These are phyloP conservation scores for Xylariales sp. DNA, from an alignment of 2,329 filamentous ascomycete species.

Conservation along the genomic window DNA sequence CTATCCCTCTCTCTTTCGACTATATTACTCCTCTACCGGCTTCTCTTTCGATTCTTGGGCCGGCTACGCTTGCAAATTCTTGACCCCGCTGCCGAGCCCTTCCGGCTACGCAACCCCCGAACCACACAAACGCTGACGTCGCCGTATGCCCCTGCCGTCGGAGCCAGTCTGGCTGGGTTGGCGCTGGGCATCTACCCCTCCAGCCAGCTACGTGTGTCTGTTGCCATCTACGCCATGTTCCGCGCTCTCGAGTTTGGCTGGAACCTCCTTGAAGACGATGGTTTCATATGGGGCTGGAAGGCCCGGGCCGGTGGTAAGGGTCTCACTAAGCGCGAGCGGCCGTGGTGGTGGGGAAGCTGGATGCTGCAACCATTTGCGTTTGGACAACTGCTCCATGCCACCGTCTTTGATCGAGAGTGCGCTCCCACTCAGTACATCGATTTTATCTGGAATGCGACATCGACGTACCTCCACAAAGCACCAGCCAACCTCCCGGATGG, in stretches of 20 bases:
- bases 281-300: slow-evolving; percentile 59
- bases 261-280: slow-evolving; percentile 74
- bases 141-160: slow-evolving; percentile 80
- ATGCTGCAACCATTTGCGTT: slow-evolving; percentile 72
- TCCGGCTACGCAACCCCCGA: slow-evolving; percentile 77
- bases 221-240: slow-evolving; percentile 78
- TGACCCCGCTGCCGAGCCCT: slow-evolving; percentile 73
- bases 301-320: slow-evolving; percentile 33
- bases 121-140: slow-evolving; percentile 74
- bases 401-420: slow-evolving; percentile 73
- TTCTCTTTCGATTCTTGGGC: slow-evolving; percentile 85
- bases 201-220: slow-evolving; percentile 60
- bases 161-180: slow-evolving; percentile 81
- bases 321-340: slow-evolving; percentile 57
- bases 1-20: slow-evolving; percentile 79
- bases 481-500: slow-evolving; percentile 64
- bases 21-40: slow-evolving; percentile 81
- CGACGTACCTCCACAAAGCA: slow-evolving; percentile 71
- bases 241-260: slow-evolving; percentile 82
- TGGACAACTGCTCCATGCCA: slow-evolving; percentile 72
- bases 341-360: slow-evolving; percentile 85
- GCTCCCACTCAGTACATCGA: slow-evolving; percentile 36
- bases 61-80: slow-evolving; percentile 75
- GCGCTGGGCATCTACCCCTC: slow-evolving; percentile 72
- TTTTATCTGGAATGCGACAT: slow-evolving; percentile 65